These are phyloP conservation scores for Thermothielavioides terrestris DNA, from an alignment of 495 filamentous ascomycete genomes.

Conservation along the genomic window DNA sequence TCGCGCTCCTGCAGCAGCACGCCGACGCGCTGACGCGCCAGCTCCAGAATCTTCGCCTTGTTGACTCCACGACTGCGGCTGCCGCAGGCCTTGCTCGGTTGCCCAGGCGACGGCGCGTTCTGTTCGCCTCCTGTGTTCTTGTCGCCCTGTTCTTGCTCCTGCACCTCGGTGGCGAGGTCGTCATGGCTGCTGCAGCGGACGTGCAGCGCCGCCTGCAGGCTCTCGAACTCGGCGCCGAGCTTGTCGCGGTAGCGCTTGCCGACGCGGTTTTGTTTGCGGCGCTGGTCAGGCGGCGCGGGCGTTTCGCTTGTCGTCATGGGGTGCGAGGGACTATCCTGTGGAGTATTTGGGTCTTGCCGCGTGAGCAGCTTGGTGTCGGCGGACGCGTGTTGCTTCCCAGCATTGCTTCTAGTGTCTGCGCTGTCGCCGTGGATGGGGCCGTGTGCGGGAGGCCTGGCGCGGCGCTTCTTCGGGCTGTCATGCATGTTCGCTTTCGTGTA, in stretches of 20 bases:
- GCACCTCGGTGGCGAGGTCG: too few species aligned
- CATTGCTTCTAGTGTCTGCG: too few species aligned
- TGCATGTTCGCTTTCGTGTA: too few species aligned
- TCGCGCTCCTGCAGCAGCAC: slow-evolving; percentile 10
- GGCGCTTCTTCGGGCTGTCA: too few species aligned
- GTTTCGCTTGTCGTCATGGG: background rate
- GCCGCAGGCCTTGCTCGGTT: too few species aligned
- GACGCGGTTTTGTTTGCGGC: slow-evolving; percentile 16
- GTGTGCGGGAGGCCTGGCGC: too few species aligned
- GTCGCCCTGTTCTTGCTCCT: too few species aligned
- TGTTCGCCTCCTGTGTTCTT: slow-evolving; percentile 1
- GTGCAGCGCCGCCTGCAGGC: slow-evolving; percentile 14
- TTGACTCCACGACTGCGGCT: slow-evolving; percentile 8
- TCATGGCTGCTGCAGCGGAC: background rate
- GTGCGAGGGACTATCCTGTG: background rate
- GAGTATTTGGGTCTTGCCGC: background rate
- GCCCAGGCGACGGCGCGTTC: too few species aligned
- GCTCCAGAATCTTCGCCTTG: slow-evolving; percentile 18
- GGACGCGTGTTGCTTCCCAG: too few species aligned
- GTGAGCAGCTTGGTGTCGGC: too few species aligned
- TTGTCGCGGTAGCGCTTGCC: slow-evolving; percentile 28
- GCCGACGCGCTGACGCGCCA: slow-evolving; percentile 15
- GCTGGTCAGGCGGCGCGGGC: background rate
- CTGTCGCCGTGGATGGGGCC: too few species aligned
- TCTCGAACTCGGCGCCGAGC: slow-evolving; percentile 24